Evolutionary conservation across 148 eudicot genomes (phyloP).

Genomic region (Camellia lanceoleosa): DNA sequence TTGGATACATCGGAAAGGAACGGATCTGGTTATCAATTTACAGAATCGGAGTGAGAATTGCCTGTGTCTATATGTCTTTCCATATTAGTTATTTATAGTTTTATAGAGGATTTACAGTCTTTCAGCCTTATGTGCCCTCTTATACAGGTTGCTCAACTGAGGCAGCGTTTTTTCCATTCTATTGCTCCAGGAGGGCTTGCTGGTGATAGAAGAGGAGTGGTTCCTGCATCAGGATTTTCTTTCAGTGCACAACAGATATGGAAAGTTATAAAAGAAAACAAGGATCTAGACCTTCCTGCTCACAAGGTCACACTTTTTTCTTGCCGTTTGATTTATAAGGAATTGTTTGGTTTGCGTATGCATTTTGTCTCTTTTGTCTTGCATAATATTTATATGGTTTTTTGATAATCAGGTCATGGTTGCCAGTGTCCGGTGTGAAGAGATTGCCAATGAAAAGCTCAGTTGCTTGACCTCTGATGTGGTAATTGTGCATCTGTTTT

Average conservation of each 20-base stretch:
- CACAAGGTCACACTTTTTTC: conserved; percentile 24
- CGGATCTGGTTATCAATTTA: neutral
- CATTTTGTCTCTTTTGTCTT: neutral
- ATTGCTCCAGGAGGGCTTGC: conserved; percentile 35
- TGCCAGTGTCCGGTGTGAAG: conserved; percentile 43
- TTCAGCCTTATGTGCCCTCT: neutral
- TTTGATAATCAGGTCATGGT: conserved; percentile 30
- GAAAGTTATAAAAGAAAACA: conserved; percentile 30
- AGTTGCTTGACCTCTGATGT: conserved; percentile 14
- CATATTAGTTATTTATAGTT: neutral
- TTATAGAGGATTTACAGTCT: neutral
- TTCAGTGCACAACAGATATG: conserved; percentile 33
- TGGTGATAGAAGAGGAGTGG: conserved; percentile 30
- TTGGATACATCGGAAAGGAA: neutral
- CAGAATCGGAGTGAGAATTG: neutral
- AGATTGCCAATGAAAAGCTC: conserved; percentile 32
- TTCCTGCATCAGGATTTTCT: conserved; percentile 35
- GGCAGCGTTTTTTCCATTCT: conserved; percentile 27
- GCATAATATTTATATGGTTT: neutral
- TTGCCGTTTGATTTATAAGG: neutral
- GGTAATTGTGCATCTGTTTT: conserved; percentile 9
- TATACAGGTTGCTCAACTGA: conserved; percentile 26
- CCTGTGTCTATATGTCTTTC: neutral
- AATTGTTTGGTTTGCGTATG: neutral
- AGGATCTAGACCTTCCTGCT: conserved; percentile 35